Conservation (phyloP, 2,329 filamentous ascomycete genomes). For the Epichloe typhina region DNA sequence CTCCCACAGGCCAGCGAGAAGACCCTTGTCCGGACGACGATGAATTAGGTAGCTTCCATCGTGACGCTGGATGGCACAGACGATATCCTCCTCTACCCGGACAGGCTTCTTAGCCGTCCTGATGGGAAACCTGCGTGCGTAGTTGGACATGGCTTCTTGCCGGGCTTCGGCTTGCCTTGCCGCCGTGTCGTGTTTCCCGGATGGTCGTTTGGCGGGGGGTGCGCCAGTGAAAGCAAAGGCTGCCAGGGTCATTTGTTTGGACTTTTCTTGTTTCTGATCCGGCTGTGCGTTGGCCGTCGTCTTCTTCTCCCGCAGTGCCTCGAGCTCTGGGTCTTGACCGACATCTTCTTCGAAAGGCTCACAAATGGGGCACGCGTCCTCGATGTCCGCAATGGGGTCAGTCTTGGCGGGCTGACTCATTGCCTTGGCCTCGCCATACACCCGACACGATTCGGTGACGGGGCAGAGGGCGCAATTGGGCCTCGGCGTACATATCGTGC, state of each 20-base stretch:
- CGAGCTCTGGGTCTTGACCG: constrained; percentile 12
- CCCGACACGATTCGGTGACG: constrained; percentile 36
- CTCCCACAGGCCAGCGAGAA: constrained; percentile 44
- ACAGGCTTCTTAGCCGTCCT: constrained; percentile 38
- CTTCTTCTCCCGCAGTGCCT: neutral
- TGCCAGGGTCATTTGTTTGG: constrained; percentile 20
- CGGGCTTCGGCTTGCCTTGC: constrained; percentile 12
- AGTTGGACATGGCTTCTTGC: constrained; percentile 25
- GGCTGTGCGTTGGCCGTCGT: constrained; percentile 2
- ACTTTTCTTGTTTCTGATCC: constrained; percentile 8
- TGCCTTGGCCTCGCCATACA: constrained; percentile 31
- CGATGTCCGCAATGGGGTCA: constrained; percentile 27
- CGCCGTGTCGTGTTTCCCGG: neutral
- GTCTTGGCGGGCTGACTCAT: constrained; percentile 14
- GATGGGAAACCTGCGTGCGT: constrained; percentile 38
- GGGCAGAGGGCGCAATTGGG: constrained; percentile 42
- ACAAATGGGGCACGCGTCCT: constrained; percentile 37
- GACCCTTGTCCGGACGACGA: constrained; percentile 37
- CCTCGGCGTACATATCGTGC: constrained; percentile 46
- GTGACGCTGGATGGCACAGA: constrained; percentile 35
- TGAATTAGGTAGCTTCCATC: constrained; percentile 35
- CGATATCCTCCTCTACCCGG: constrained; percentile 37
- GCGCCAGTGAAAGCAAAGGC: constrained; percentile 21
- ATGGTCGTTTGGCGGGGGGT: neutral
- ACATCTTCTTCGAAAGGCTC: constrained; percentile 28